Conservation (phyloP, 345 rosid genomes). For the Punica granatum region DNA sequence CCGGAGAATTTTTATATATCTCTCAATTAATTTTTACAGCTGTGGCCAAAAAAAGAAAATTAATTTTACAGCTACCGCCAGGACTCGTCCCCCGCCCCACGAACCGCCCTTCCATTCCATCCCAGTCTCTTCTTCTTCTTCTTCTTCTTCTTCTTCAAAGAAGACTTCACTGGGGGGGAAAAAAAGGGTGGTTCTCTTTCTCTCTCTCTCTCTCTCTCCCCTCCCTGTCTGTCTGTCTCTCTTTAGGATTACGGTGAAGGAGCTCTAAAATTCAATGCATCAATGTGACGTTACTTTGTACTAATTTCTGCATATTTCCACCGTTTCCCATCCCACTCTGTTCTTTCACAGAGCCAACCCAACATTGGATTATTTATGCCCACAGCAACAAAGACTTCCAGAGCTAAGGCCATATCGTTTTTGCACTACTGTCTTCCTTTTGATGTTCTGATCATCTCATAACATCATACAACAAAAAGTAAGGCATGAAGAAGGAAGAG, state of each 20-base stretch:
- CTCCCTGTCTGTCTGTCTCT: no score
- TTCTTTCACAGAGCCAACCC: not conserved
- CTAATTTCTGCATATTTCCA: not conserved
- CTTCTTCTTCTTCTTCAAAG: not conserved
- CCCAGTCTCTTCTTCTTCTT: not conserved
- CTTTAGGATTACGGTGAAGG: not conserved
- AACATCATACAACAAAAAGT: not conserved
- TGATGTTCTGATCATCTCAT: not conserved
- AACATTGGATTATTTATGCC: not conserved
- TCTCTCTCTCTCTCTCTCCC: not conserved
- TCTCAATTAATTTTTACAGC: no score
- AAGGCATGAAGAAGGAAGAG: slow-evolving; percentile 53
- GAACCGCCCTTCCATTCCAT: no score
- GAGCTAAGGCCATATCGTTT: not conserved
- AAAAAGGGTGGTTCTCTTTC: not conserved
- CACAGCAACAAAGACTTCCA: not conserved
- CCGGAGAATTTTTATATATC: no score
- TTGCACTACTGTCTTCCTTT: not conserved
- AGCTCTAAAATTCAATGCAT: not conserved
- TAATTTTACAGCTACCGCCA: not conserved
- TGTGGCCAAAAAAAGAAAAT: no score
- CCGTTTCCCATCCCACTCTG: not conserved
- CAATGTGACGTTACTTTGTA: not conserved
- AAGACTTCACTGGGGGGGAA: no score
- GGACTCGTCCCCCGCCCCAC: not conserved